phyloP scores from a whole-genome alignment of 2,329 filamentous ascomycete genomes.

The Aspergillus intermedius region DNA sequence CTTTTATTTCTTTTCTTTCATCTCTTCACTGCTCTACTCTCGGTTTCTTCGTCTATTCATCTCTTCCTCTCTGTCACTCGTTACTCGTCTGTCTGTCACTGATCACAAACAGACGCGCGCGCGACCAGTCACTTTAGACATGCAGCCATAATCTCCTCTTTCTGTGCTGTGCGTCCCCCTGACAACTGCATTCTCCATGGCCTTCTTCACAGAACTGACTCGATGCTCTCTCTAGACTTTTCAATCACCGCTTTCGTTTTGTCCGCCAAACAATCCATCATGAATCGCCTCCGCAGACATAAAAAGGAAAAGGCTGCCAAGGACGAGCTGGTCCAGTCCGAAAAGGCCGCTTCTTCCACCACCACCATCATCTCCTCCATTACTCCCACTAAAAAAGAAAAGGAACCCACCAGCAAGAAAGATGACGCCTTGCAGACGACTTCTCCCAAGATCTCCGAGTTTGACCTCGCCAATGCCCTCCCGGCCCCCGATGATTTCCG shows the following conservation, averaged over 20 bases:
- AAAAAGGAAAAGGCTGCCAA: constrained; percentile 28
- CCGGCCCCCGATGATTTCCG: constrained; percentile 85
- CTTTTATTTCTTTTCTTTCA: constrained; percentile 4
- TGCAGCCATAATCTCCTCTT: no score
- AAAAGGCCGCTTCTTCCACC: background rate
- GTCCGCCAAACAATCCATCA: constrained; percentile 10
- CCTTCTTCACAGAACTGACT: no score
- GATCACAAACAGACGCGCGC: no score
- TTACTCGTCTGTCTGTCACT: no score
- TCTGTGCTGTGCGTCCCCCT: no score
- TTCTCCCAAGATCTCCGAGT: constrained; percentile 33
- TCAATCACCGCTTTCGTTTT: background rate
- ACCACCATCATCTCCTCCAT: constrained; percentile 18
- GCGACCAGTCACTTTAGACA: no score
- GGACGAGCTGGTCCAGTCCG: background rate
- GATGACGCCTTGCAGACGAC: constrained; percentile 8
- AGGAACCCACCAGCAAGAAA: constrained; percentile 44
- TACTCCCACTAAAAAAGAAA: background rate
- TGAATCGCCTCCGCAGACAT: constrained; percentile 38
- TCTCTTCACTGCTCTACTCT: constrained; percentile 2
- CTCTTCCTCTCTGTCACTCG: no score
- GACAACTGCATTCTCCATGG: no score
- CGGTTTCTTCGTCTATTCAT: constrained; percentile 3
- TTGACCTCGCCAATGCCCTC: constrained; percentile 68
- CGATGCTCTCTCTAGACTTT: no score